A percentile compares a stretch with the other conserved stretches of the same genome.
Evolutionary conservation across 2,329 filamentous ascomycete species (phyloP).

Genomic region (Pseudogymnoascus pannorum): DNA sequence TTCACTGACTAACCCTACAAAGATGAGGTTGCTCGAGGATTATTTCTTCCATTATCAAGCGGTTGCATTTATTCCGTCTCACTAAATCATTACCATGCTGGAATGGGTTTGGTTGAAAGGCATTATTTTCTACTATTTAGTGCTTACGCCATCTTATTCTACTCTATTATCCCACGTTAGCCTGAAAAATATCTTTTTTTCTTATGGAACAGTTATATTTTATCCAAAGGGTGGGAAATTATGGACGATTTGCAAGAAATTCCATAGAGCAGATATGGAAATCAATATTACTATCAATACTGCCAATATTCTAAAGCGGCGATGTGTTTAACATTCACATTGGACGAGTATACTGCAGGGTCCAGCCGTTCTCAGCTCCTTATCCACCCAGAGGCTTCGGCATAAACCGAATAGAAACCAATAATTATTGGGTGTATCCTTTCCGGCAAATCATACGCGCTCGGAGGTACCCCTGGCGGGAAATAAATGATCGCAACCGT

Average conservation of each 20-base stretch:
- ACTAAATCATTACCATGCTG: no score
- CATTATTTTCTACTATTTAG: background rate
- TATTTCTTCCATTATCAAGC: background rate
- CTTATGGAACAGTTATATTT: background rate
- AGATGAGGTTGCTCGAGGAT: background rate
- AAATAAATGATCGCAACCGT: background rate
- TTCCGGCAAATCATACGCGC: background rate
- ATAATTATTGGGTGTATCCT: background rate
- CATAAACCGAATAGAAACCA: background rate
- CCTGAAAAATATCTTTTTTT: background rate
- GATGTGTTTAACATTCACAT: background rate
- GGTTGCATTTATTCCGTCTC: no score
- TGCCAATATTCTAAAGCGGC: background rate
- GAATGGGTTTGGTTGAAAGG: no score
- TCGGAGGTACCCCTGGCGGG: background rate
- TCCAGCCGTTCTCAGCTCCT: background rate
- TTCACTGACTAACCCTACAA: background rate
- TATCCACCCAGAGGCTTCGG: background rate
- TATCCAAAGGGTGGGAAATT: background rate
- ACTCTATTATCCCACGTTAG: background rate
- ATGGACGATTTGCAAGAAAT: background rate
- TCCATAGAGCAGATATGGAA: background rate
- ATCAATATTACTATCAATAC: slow-evolving; percentile 1
- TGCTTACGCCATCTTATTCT: background rate
- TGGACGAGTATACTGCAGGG: background rate